Conservation (phyloP, 1,284 basidiomycete species). For the Fomes fomentarius region DNA sequence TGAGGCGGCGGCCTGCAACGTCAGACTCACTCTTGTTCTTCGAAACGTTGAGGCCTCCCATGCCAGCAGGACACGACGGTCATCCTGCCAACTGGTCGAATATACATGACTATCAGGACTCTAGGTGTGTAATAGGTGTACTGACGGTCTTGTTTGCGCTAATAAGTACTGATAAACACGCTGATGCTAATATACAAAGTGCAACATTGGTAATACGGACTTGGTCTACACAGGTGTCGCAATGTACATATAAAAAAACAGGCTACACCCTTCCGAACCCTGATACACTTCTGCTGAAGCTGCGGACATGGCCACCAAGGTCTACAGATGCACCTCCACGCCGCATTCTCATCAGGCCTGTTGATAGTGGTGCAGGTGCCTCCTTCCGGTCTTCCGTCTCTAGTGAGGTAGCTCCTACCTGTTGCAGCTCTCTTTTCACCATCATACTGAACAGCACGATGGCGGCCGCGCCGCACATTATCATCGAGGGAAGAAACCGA, state of each 20-base stretch:
- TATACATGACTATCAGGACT: too few species aligned
- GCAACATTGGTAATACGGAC: too few species aligned
- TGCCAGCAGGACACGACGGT: too few species aligned
- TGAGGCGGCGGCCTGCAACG: too few species aligned
- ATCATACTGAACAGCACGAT: constrained; percentile 47
- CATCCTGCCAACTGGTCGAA: too few species aligned
- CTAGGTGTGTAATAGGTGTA: too few species aligned
- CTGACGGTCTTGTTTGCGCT: too few species aligned
- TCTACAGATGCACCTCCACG: constrained; percentile 23
- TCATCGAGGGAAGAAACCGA: constrained; percentile 61
- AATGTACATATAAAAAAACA: not conserved
- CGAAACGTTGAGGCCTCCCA: too few species aligned
- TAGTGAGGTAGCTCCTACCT: constrained; percentile 2
- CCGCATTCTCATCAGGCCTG: constrained; percentile 26
- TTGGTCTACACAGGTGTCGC: not conserved
- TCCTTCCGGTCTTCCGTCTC: constrained; percentile 21
- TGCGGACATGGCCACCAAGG: constrained; percentile 17
- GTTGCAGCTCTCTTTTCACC: constrained; percentile 44
- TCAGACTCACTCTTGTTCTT: too few species aligned
- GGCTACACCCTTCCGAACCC: not conserved
- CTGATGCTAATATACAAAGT: too few species aligned
- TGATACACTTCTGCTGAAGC: constrained; percentile 10
- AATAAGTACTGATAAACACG: not conserved
- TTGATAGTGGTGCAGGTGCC: constrained; percentile 25
- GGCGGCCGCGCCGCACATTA: constrained; percentile 45